Conservation (phyloP, 1,284 basidiomycete genomes). For the Rhodotorula sp. region DNA sequence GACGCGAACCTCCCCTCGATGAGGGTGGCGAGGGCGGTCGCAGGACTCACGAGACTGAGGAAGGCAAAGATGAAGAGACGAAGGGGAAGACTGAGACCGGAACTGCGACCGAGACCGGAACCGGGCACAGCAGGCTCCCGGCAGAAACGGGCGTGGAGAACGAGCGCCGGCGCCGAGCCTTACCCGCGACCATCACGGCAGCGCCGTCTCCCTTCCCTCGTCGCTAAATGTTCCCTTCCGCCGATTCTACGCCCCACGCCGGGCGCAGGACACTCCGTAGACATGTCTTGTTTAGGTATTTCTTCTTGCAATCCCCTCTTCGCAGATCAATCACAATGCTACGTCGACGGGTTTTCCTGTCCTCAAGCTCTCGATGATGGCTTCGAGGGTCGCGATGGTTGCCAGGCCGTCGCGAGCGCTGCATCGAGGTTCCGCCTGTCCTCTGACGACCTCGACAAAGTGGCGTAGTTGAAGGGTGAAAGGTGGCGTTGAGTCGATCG, state of each 20-base stretch:
- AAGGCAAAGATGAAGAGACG: no score
- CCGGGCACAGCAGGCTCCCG: no score
- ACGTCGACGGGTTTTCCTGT: slow-evolving; percentile 17
- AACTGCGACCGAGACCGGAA: neutral
- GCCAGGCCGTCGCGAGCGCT: slow-evolving; percentile 12
- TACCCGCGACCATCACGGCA: neutral
- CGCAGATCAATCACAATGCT: neutral
- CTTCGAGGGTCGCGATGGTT: slow-evolving; percentile 23
- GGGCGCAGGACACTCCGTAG: neutral
- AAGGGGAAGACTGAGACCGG: no score
- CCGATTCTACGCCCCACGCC: no score
- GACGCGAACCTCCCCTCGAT: no score
- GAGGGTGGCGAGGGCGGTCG: no score
- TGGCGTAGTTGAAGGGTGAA: slow-evolving; percentile 40
- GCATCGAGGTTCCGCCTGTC: slow-evolving; percentile 26
- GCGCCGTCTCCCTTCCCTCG: neutral
- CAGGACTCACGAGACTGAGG: no score
- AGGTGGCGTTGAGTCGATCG: slow-evolving; percentile 30
- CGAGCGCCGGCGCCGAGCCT: neutral
- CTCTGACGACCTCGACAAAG: slow-evolving; percentile 34
- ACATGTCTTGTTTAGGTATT: neutral
- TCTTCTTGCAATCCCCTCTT: neutral
- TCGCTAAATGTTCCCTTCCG: neutral
- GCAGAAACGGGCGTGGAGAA: neutral
- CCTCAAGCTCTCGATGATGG: slow-evolving; percentile 13